Evolutionary conservation across 2,329 filamentous ascomycete species (phyloP), one percentile per base, ranked within the genome.

Genomic region (Fusarium sp.): DNA sequence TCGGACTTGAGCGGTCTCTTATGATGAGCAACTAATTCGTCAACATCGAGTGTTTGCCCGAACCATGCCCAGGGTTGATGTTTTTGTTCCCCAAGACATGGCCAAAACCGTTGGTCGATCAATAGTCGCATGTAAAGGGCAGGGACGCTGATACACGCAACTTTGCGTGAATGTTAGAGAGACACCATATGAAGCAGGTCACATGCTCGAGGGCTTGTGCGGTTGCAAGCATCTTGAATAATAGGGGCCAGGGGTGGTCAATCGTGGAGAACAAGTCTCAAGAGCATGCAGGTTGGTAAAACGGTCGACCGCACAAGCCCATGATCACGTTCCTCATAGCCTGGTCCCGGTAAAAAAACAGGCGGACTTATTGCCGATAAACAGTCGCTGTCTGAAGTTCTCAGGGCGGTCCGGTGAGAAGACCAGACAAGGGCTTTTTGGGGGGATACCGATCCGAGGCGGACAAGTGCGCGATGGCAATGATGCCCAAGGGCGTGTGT

Each of bases 211-310:
- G 44, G 56, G 61, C 61, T 58, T 60, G 67, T 66, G 67, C 65
- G 67, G 67, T 56, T 58, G 58, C 57, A 68, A 49, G 65, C 57
- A 68, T 52, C 44, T 42, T 29, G 47, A 36, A 48, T 14, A 41
- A 43, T 57, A 53, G 56, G 61, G 49, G 49, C 49, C 38, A 31
- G 65, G 58, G 63, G 61, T 39, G 42, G 49, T 41, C 37, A 57
- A 65, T 68, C 67, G 65, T 65, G 65, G 65, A 69, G 63, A 54
- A 55, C n/a, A n/a, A n/a, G 59, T 55, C 60, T 67, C 59, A 49
- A 47, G 63, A 67, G 50, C 46, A 57, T 63, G 61, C 60, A 63
- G 46, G 38, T 58, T 57, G 54, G 45, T 38, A 35, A 33, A 50
- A 50, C 29, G 48, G 33, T 38, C 37, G 45, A 43, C 53, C 49